Percentiles rank a stretch among this genome's conserved stretches.
These are phyloP conservation scores for Funneliformis mosseae DNA, from an alignment of 192 early-diverging fungal species.

Conservation along the genomic window DNA sequence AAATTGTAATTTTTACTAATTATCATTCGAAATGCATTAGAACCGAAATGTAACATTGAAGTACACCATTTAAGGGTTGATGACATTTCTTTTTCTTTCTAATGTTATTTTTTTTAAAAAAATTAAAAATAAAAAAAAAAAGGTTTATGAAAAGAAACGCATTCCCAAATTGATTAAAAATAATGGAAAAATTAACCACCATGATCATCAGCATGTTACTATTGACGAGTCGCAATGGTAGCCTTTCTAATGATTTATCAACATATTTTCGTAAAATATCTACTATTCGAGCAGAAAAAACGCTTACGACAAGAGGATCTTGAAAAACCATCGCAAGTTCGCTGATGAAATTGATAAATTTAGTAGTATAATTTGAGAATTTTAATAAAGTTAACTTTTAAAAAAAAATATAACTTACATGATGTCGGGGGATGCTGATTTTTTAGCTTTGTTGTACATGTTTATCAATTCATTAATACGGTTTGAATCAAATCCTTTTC, in stretches of 20 bases:
- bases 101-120: background rate
- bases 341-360: background rate
- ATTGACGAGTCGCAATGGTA: background rate
- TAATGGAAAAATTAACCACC: background rate
- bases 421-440: slow-evolving; percentile 2
- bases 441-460: slow-evolving; percentile 8
- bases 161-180: background rate
- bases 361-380: background rate
- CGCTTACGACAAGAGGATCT: slow-evolving; percentile 25
- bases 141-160: background rate
- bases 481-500: slow-evolving; percentile 26
- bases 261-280: slow-evolving; percentile 11
- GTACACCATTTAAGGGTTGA: slow-evolving; percentile 21
- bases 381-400: too few species aligned
- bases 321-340: slow-evolving; percentile 29
- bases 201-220: background rate
- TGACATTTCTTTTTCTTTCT: background rate
- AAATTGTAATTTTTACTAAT: slow-evolving; percentile 8
- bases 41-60: slow-evolving; percentile 10
- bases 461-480: background rate
- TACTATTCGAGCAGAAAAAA: slow-evolving; percentile 13
- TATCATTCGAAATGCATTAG: slow-evolving; percentile 27
- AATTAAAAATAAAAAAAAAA: slow-evolving; percentile 5
- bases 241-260: background rate
- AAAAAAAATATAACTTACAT: background rate